Conservation (phyloP, 2,329 filamentous ascomycete genomes). For the Tolypocladium ovalisporum region DNA sequence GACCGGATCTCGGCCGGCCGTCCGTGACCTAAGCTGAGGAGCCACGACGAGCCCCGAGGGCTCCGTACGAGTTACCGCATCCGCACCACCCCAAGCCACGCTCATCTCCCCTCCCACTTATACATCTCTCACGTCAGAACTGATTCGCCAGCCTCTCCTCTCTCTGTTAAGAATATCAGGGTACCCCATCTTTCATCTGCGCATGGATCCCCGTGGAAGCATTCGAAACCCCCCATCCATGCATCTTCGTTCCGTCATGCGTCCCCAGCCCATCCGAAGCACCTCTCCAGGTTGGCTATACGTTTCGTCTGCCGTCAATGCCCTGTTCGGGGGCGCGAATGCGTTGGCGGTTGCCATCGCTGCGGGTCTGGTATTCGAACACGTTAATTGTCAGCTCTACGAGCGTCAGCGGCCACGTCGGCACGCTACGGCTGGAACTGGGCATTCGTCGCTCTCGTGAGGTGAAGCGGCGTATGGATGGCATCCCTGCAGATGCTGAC, state of each 20-base stretch:
- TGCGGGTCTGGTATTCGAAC: not conserved
- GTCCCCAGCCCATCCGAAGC: not conserved
- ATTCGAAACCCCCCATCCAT: not conserved
- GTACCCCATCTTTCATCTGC: not conserved
- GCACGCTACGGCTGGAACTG: not conserved
- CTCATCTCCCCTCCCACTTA: not conserved
- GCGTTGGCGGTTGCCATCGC: not conserved
- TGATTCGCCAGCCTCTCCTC: not conserved
- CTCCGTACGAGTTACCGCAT: not conserved
- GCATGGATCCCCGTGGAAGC: not conserved
- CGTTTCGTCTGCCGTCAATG: not conserved
- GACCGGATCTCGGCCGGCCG: not conserved
- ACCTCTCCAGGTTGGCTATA: not conserved
- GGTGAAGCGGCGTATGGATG: not conserved
- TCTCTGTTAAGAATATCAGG: too few relatives aligned
- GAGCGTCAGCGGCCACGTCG: not conserved
- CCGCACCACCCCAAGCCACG: not conserved
- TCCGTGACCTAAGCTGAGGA: too few relatives aligned
- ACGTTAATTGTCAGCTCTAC: not conserved
- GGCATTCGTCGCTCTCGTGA: not conserved
- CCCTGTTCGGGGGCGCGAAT: not conserved
- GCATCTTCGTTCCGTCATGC: not conserved
- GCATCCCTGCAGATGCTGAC: not conserved
- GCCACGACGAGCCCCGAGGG: not conserved
- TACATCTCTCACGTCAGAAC: slow-evolving; percentile 1